Evolutionary conservation across 2,329 filamentous ascomycete species (phyloP).

Genomic region (Cyphellophora europaea): DNA sequence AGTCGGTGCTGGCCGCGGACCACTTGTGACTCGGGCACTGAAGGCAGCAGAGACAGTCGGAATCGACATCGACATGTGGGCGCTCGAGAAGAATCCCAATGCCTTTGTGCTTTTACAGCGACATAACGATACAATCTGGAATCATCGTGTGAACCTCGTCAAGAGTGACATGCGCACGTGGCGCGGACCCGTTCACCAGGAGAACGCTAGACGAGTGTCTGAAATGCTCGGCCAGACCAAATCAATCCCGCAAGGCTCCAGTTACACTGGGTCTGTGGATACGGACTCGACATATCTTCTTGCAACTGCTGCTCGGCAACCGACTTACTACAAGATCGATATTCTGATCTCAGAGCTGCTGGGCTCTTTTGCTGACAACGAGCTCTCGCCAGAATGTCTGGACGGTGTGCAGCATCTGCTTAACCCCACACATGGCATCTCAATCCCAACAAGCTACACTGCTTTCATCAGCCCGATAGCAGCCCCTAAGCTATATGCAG

Average conservation of each 20-base stretch:
- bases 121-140: slow-evolving; percentile 78
- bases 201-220: slow-evolving; percentile 13
- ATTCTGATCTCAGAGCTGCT: slow-evolving; percentile 91
- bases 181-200: slow-evolving; percentile 58
- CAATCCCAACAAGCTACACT: slow-evolving; percentile 86
- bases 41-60: slow-evolving; percentile 67
- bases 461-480: slow-evolving; percentile 89
- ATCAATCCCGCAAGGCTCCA: slow-evolving; percentile 6
- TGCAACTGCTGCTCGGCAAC: slow-evolving; percentile 7
- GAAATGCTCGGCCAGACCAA: slow-evolving; percentile 29
- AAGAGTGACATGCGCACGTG: slow-evolving; percentile 97
- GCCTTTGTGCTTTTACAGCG: slow-evolving; percentile 86
- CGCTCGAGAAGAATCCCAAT: slow-evolving; percentile 93
- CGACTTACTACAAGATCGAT: slow-evolving; percentile 49
- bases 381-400: slow-evolving; percentile 90
- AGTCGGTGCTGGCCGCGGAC: slow-evolving; percentile 85
- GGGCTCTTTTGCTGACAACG: slow-evolving; percentile 93
- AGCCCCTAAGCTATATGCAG: slow-evolving; percentile 73
- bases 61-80: slow-evolving; percentile 77
- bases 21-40: slow-evolving; percentile 78
- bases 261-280: slow-evolving; percentile 40
- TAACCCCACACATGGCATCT: slow-evolving; percentile 72
- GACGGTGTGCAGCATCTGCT: slow-evolving; percentile 91
- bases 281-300: slow-evolving; percentile 23
- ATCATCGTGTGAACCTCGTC: slow-evolving; percentile 69